Percentiles rank a stretch among this genome's conserved stretches.
Evolutionary conservation across 805 yeast species (phyloP).

Genomic region (Cyberlindnera maritima): DNA sequence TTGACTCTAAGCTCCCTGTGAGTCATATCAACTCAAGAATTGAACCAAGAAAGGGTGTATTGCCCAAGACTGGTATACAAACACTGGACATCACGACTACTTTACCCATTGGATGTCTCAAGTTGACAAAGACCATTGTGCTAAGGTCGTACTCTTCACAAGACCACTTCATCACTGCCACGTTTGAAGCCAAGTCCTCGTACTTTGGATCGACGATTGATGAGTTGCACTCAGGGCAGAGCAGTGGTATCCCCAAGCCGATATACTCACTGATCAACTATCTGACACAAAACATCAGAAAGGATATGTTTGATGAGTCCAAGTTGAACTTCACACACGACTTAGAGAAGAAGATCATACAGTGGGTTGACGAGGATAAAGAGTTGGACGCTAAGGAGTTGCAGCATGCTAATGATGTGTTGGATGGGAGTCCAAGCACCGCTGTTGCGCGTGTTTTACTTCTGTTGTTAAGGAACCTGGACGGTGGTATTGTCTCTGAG

Average conservation of each 20-base stretch:
- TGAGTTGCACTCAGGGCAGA: constrained; percentile 24
- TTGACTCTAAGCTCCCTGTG: constrained; percentile 19
- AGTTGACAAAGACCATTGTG: constrained; percentile 25
- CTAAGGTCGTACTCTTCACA: constrained; percentile 29
- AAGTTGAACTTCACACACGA: constrained; percentile 22
- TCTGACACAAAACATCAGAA: constrained; percentile 25
- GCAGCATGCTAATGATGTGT: constrained; percentile 16
- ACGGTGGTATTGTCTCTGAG: constrained; percentile 40
- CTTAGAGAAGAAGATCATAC: constrained; percentile 21
- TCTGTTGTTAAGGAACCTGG: constrained; percentile 32
- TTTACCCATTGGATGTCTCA: constrained; percentile 28
- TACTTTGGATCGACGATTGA: constrained; percentile 33
- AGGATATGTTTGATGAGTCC: constrained; percentile 28
- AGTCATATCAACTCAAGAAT: constrained; percentile 20
- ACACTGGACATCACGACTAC: constrained; percentile 23
- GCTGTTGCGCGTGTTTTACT: constrained; percentile 30
- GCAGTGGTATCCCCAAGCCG: constrained; percentile 32
- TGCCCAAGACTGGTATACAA: constrained; percentile 29
- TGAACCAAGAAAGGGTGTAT: constrained; percentile 30
- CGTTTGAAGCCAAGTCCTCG: constrained; percentile 25
- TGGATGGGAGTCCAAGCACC: constrained; percentile 22
- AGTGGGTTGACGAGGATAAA: constrained; percentile 22
- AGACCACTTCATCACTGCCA: constrained; percentile 32
- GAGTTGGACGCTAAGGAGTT: constrained; percentile 19
- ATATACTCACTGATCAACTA: constrained; percentile 30